These are phyloP conservation scores for Cerrena zonata DNA, from an alignment of 1,284 basidiomycete genomes.

Conservation along the genomic window DNA sequence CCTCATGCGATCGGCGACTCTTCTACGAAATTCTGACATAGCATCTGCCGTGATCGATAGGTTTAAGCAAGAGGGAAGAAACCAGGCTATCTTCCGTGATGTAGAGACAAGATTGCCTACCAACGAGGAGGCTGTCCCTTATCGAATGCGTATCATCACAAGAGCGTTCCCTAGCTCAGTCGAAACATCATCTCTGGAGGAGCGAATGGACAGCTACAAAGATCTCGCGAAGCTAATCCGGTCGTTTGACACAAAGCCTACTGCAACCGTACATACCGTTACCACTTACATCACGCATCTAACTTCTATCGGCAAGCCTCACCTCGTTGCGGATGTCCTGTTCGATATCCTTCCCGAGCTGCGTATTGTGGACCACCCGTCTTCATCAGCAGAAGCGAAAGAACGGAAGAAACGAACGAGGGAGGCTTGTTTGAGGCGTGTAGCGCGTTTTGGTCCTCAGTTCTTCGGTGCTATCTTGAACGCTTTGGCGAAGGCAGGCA, in stretches of 20 bases:
- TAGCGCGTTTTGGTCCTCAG: constrained; percentile 49
- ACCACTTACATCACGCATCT: constrained; percentile 50
- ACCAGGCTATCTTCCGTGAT: background rate
- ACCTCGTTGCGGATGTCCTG: constrained; percentile 39
- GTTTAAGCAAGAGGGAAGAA: background rate
- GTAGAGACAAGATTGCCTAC: background rate
- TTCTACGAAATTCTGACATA: constrained; percentile 45
- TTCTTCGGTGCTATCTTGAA: constrained; percentile 56
- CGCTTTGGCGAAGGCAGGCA: constrained; percentile 52
- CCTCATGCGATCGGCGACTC: constrained; percentile 47
- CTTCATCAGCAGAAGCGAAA: constrained; percentile 18
- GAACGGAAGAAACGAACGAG: constrained; percentile 20
- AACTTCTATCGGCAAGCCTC: constrained; percentile 43
- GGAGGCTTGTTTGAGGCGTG: constrained; percentile 33
- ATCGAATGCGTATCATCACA: background rate
- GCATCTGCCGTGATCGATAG: constrained; percentile 28
- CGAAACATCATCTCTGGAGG: background rate
- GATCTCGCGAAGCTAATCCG: background rate
- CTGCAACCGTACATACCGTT: constrained; percentile 39
- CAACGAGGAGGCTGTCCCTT: background rate
- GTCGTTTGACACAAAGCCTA: background rate
- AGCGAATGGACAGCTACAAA: background rate
- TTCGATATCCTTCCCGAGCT: constrained; percentile 54
- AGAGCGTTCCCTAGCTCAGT: background rate
- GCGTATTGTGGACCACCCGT: constrained; percentile 32